Evolutionary conservation across 2,329 filamentous ascomycete genomes (phyloP).

Genomic region (Fusarium concolor): DNA sequence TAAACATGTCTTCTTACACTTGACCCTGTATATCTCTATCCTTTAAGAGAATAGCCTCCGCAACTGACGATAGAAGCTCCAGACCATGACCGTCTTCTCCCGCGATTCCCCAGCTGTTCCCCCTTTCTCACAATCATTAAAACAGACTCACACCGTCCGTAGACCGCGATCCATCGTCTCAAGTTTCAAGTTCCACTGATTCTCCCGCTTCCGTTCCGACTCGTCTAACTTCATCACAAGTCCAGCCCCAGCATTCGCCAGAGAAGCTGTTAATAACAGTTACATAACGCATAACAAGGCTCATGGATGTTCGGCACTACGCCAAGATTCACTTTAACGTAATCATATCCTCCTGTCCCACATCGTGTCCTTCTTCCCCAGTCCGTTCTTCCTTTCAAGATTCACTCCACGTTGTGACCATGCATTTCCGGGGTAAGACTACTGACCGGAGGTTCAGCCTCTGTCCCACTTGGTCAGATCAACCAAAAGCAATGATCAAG

Average conservation of each 20-base stretch:
- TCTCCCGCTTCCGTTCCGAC: constrained; percentile 13
- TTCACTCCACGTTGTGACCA: not conserved
- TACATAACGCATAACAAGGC: constrained; percentile 20
- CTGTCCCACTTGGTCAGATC: not conserved
- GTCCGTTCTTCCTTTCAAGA: not conserved
- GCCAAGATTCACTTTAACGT: constrained; percentile 20
- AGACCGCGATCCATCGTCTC: constrained; percentile 6
- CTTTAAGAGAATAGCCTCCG: not conserved
- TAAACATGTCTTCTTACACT: not conserved
- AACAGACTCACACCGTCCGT: constrained; percentile 9
- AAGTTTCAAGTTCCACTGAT: constrained; percentile 8
- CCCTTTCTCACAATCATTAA: not conserved
- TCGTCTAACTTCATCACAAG: constrained; percentile 12
- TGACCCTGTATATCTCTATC: not conserved
- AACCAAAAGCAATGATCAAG: not conserved
- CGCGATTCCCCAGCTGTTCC: constrained; percentile 4
- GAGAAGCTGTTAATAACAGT: constrained; percentile 8
- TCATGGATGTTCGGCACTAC: constrained; percentile 25
- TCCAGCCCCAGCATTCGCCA: not conserved
- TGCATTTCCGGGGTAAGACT: constrained; percentile 23
- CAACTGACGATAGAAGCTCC: not conserved
- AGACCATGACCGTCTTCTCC: constrained; percentile 7
- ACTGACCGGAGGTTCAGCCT: not conserved
- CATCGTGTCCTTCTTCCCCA: constrained; percentile 19
- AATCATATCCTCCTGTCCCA: constrained; percentile 5